Evolutionary conservation across 371 early-diverging fungal species (phyloP).

Genomic region (Actinomortierella wolfii): DNA sequence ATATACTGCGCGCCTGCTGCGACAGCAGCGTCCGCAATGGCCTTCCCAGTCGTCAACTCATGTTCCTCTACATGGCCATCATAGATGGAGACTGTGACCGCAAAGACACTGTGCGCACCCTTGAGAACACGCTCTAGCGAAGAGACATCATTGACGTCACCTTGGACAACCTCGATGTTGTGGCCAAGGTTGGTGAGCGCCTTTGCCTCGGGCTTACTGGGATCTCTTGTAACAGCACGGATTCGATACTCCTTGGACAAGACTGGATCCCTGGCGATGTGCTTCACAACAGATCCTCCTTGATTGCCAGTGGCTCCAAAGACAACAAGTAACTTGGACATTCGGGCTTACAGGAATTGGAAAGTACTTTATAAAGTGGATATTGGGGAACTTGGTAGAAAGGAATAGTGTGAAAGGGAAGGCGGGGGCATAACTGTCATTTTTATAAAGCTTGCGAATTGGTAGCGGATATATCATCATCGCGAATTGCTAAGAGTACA

Average conservation of each 20-base stretch:
- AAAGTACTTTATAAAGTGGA: no score
- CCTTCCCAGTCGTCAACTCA: conserved; percentile 11
- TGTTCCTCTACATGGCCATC: conserved; percentile 3
- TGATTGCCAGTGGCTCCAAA: conserved; percentile 14
- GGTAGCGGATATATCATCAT: no score
- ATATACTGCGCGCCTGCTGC: conserved; percentile 16
- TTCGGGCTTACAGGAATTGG: no score
- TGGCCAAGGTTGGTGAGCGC: conserved; percentile 8
- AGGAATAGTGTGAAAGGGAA: no score
- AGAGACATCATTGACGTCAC: conserved; percentile 5
- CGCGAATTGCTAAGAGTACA: no score
- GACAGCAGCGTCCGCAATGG: conserved; percentile 18
- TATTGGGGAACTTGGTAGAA: no score
- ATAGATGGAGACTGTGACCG: conserved; percentile 2
- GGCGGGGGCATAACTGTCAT: no score
- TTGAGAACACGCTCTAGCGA: conserved; percentile 9
- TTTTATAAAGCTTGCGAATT: no score
- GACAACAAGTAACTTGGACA: conserved; percentile 19
- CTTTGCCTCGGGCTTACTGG: conserved; percentile 10
- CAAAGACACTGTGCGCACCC: conserved; percentile 15
- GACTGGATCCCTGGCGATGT: conserved; percentile 4
- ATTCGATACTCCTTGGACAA: conserved; percentile 12
- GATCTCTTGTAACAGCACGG: conserved; percentile 9
- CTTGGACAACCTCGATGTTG: conserved; percentile 12
- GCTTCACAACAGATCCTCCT: conserved; percentile 7